Percentiles rank a stretch among this genome's conserved stretches.
Evolutionary conservation across 2,329 filamentous ascomycete species (phyloP).

Genomic region (Myriosclerotinia curreyana): DNA sequence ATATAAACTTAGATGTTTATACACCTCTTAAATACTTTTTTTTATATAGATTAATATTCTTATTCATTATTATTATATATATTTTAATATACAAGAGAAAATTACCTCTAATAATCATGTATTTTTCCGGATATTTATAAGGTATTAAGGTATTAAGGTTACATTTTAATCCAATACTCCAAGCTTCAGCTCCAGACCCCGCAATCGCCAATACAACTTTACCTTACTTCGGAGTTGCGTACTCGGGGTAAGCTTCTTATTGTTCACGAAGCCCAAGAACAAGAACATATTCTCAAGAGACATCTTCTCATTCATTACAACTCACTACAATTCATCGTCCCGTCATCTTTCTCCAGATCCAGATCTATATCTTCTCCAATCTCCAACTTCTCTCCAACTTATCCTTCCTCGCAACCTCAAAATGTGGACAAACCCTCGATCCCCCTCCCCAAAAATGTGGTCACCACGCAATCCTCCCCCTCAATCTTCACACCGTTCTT

Average conservation of each 20-base stretch:
- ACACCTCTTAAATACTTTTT: too few relatives aligned
- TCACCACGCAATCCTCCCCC: constrained; percentile 6
- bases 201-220: constrained; percentile 8
- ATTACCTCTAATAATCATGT: too few relatives aligned
- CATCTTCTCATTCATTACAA: too few relatives aligned
- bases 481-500: constrained; percentile 8
- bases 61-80: too few relatives aligned
- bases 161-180: not conserved
- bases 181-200: constrained; percentile 10
- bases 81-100: too few relatives aligned
- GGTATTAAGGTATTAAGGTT: too few relatives aligned
- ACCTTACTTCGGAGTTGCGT: constrained; percentile 11
- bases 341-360: too few relatives aligned
- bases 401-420: not conserved
- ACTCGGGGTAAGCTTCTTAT: not conserved
- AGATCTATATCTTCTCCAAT: not conserved
- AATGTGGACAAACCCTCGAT: constrained; percentile 14
- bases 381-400: not conserved
- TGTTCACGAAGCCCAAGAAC: not conserved
- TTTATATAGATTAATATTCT: too few relatives aligned
- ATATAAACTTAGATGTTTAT: not conserved
- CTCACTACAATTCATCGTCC: too few relatives aligned
- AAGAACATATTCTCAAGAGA: too few relatives aligned
- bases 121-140: too few relatives aligned
- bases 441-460: constrained; percentile 11